phyloP scores from a whole-genome alignment of 2,329 filamentous ascomycete genomes.

The Colletotrichum horii region DNA sequence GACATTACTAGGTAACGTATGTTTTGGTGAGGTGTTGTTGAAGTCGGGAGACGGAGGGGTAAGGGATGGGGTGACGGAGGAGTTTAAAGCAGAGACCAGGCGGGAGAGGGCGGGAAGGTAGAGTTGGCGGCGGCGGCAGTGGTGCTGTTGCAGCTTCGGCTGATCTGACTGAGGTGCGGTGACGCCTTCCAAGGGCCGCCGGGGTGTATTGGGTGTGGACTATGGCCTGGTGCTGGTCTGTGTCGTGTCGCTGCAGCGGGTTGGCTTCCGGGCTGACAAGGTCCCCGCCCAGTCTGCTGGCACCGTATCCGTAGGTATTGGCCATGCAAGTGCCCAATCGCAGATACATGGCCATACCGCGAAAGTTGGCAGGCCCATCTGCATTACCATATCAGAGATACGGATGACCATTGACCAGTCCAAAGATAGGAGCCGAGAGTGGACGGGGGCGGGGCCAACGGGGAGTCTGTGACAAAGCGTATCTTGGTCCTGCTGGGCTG shows the following conservation, averaged over 20 bases:
- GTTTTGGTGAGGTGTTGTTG: not conserved
- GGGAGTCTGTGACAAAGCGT: conserved; percentile 19
- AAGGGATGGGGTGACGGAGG: conserved; percentile 13
- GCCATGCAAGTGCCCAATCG: not conserved
- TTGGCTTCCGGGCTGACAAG: not conserved
- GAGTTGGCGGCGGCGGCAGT: not conserved
- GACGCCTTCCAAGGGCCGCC: conserved; percentile 10
- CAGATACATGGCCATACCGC: not conserved
- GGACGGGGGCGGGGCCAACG: not conserved
- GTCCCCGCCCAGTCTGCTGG: conserved; percentile 1
- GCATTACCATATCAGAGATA: not conserved
- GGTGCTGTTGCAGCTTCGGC: conserved; percentile 17
- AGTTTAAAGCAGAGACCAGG: conserved; percentile 12
- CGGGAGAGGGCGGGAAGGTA: not conserved
- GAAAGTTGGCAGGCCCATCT: not conserved
- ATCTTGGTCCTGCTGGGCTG: not conserved
- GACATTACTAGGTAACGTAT: conserved; percentile 18
- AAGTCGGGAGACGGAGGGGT: not conserved
- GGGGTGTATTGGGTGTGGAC: not conserved
- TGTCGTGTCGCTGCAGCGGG: not conserved
- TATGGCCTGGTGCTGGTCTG: not conserved
- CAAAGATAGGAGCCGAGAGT: conserved; percentile 6
- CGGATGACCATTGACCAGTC: not conserved
- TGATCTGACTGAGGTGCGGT: conserved; percentile 12
- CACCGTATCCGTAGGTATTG: not conserved